These are phyloP conservation scores for Starmerella cellae DNA, from an alignment of 805 yeast genomes.

Conservation along the genomic window DNA sequence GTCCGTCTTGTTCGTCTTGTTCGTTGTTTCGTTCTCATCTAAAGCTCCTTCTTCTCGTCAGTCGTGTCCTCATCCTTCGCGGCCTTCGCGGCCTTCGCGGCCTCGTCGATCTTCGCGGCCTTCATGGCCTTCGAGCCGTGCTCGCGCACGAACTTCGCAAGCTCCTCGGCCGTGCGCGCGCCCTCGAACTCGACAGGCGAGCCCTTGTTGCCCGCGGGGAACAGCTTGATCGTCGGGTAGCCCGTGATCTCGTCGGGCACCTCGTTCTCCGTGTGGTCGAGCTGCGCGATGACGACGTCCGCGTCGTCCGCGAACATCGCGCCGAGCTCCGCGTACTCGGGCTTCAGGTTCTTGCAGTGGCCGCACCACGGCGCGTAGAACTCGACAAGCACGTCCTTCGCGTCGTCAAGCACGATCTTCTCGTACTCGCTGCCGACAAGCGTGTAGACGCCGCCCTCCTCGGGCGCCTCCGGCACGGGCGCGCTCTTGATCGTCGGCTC, in stretches of 20 bases:
- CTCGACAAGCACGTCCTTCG: conserved; percentile 64
- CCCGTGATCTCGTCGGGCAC: conserved; percentile 66
- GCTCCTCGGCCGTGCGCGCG: conserved; percentile 57
- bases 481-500: conserved; percentile 67
- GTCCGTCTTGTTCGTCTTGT: neutral
- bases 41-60: neutral
- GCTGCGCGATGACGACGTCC: conserved; percentile 63
- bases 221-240: conserved; percentile 83
- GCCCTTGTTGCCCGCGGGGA: conserved; percentile 71
- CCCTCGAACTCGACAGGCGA: conserved; percentile 55
- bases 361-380: conserved; percentile 88
- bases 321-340: conserved; percentile 78
- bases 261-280: conserved; percentile 85
- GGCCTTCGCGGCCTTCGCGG: conserved; percentile 1
- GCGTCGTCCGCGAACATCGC: conserved; percentile 40
- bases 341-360: conserved; percentile 85
- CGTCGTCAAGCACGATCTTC: conserved; percentile 46
- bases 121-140: conserved; percentile 42
- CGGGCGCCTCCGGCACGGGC: conserved; percentile 62
- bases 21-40: conserved; percentile 12
- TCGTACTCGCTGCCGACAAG: conserved; percentile 79
- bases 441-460: conserved; percentile 51
- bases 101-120: conserved; percentile 3
- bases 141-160: conserved; percentile 58
- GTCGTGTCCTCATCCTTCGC: conserved; percentile 13